These are phyloP conservation scores for Clavispora fructus DNA, from an alignment of 805 yeast species.

Conservation along the genomic window DNA sequence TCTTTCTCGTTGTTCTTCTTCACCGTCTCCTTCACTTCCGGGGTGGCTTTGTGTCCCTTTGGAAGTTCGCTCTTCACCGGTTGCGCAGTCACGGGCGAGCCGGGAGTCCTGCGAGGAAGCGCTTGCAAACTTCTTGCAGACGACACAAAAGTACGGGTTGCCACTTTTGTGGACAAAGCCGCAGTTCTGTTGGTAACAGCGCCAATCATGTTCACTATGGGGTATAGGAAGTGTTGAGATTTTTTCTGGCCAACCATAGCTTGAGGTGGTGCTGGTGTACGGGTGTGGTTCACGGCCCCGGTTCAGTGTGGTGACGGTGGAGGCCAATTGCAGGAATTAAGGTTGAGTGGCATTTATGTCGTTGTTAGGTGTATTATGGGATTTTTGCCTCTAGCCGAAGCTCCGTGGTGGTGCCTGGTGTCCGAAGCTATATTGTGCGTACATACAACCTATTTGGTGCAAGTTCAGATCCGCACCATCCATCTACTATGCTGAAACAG, in stretches of 20 bases:
- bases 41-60: conserved; percentile 6
- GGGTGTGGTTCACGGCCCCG: neutral
- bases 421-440: no score
- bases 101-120: conserved; percentile 8
- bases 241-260: conserved; percentile 3
- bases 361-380: no score
- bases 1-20: conserved; percentile 11
- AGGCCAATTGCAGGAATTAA: no score
- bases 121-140: conserved; percentile 8
- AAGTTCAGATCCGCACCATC: neutral
- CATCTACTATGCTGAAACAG: neutral
- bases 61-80: conserved; percentile 9
- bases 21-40: conserved; percentile 15
- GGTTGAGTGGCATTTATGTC: no score
- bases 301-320: no score
- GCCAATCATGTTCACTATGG: conserved; percentile 6
- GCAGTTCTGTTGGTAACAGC: conserved; percentile 6
- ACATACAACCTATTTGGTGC: no score
- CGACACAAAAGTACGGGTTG: conserved; percentile 7
- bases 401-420: no score
- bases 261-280: conserved; percentile 1
- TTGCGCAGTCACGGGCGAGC: conserved; percentile 13
- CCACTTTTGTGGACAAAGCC: neutral
- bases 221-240: conserved; percentile 1
- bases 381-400: no score